phyloP scores from a whole-genome alignment of 768 basidiomycete genomes.

The Paxillus involutus region DNA sequence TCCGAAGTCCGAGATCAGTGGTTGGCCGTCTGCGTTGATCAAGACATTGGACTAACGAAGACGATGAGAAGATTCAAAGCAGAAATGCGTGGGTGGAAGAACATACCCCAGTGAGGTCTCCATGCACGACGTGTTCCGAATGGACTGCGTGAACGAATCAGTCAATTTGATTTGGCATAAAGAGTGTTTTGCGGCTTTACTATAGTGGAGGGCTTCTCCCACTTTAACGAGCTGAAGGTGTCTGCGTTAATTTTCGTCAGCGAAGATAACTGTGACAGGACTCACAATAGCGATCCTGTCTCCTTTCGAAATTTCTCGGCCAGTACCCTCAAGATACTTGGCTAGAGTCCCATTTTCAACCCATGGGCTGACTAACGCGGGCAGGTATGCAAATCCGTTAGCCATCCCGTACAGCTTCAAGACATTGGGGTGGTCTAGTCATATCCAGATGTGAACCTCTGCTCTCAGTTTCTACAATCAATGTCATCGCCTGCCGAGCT shows the following conservation, averaged over 20 bases:
- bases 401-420: constrained; percentile 36
- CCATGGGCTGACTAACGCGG: constrained; percentile 43
- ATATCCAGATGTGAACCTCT: constrained; percentile 39
- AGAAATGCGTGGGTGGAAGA: not conserved
- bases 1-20: constrained; percentile 37
- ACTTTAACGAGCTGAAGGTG: constrained; percentile 37
- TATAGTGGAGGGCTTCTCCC: constrained; percentile 38
- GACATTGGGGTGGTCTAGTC: constrained; percentile 37
- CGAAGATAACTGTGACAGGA: not conserved
- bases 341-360: constrained; percentile 38
- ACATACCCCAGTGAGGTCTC: constrained; percentile 9
- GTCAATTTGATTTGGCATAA: not conserved
- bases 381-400: constrained; percentile 36
- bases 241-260: not conserved
- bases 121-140: constrained; percentile 1
- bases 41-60: constrained; percentile 8
- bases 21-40: constrained; percentile 1
- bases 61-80: not conserved
- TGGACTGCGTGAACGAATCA: constrained; percentile 1
- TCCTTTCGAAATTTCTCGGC: constrained; percentile 34
- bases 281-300: constrained; percentile 38
- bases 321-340: constrained; percentile 37
- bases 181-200: constrained; percentile 22
- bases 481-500: not conserved
- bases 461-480: constrained; percentile 22